Percentiles rank a stretch among this genome's conserved stretches.
Evolutionary conservation across 2,329 filamentous ascomycete species (phyloP).

Genomic region (Verticillium alfalfae): DNA sequence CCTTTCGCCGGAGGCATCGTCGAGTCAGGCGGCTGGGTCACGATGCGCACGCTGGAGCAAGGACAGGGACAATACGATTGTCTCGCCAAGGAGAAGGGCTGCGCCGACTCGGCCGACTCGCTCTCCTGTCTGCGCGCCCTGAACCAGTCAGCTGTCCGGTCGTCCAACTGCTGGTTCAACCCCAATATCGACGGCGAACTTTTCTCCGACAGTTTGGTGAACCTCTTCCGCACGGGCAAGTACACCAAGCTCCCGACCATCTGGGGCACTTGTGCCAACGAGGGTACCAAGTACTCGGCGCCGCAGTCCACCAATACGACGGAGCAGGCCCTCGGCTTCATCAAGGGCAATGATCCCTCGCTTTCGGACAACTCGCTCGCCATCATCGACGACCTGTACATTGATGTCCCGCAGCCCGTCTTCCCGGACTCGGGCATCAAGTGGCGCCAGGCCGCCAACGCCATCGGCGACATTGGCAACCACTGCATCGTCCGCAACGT

Average conservation of each 20-base stretch:
- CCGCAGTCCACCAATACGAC: conserved; percentile 23
- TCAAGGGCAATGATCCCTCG: conserved; percentile 26
- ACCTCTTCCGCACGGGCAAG: conserved; percentile 37
- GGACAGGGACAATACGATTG: conserved; percentile 46
- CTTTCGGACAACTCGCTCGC: conserved; percentile 23
- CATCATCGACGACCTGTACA: conserved; percentile 26
- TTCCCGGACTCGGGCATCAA: conserved; percentile 25
- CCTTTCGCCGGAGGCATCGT: conserved; percentile 47
- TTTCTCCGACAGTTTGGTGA: conserved; percentile 41
- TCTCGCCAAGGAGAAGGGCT: conserved; percentile 26
- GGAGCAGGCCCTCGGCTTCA: conserved; percentile 22
- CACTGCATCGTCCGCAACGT: conserved; percentile 27
- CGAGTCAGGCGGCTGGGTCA: conserved; percentile 47
- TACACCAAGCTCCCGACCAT: conserved; percentile 51
- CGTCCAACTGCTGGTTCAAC: conserved; percentile 16
- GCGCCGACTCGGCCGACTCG: conserved; percentile 12
- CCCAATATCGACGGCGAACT: conserved; percentile 49
- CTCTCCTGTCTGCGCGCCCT: conserved; percentile 13
- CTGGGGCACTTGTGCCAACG: conserved; percentile 31
- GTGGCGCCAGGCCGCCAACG: conserved; percentile 29
- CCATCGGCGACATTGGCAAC: conserved; percentile 27
- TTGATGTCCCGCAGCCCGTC: conserved; percentile 23
- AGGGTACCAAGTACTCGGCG: conserved; percentile 27
- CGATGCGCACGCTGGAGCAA: conserved; percentile 27
- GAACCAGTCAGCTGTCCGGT: conserved; percentile 13